A percentile compares a stretch with the other conserved stretches of the same genome.
Evolutionary conservation across 2,329 filamentous ascomycete species (phyloP).

Genomic region (Fusarium albosuccineum): DNA sequence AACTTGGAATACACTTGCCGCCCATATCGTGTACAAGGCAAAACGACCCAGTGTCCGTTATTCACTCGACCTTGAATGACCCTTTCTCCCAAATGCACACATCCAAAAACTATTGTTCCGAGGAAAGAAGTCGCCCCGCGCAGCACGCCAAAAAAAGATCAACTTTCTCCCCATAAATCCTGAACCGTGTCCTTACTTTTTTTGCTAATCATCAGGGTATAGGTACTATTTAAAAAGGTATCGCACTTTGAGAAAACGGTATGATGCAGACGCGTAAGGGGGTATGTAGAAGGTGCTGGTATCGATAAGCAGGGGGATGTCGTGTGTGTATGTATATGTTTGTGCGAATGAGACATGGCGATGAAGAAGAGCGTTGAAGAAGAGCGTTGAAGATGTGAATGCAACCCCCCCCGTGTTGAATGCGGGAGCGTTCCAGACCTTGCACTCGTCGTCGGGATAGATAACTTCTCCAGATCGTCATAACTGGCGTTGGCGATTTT

Average conservation of each 20-base stretch:
- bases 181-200: slow-evolving; percentile 27
- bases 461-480: slow-evolving; percentile 19
- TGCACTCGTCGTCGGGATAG: slow-evolving; percentile 25
- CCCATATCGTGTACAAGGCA: slow-evolving; percentile 1
- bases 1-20: not conserved
- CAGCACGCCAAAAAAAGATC: not conserved
- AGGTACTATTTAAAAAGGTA: slow-evolving; percentile 85
- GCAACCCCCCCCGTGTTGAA: not conserved
- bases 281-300: slow-evolving; percentile 18
- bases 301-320: slow-evolving; percentile 2
- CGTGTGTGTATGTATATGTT: not conserved
- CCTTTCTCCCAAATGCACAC: not conserved
- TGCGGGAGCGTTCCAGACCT: slow-evolving; percentile 23
- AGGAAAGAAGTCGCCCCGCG: not conserved
- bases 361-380: not conserved
- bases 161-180: slow-evolving; percentile 22
- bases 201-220: slow-evolving; percentile 47
- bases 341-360: not conserved
- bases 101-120: slow-evolving; percentile 26
- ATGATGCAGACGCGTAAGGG: slow-evolving; percentile 63
- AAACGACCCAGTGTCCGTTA: not conserved
- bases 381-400: not conserved
- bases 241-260: slow-evolving; percentile 84
- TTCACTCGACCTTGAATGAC: not conserved
- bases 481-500: slow-evolving; percentile 21